phyloP scores from a whole-genome alignment of 2,329 filamentous ascomycete genomes.

The Sclerotinia minor region DNA sequence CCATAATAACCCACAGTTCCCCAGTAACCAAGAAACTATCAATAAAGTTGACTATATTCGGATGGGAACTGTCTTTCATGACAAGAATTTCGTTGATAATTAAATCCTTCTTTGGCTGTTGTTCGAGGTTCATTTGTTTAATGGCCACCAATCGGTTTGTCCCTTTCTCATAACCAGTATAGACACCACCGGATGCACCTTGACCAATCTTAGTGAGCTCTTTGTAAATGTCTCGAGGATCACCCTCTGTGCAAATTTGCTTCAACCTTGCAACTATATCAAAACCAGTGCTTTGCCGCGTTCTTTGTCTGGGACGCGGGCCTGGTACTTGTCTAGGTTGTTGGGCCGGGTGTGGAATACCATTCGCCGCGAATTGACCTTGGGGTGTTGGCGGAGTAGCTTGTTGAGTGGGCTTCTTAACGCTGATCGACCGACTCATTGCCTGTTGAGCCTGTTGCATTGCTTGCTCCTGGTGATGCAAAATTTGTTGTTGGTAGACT shows the following conservation, averaged over 20 bases:
- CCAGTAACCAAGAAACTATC: slow-evolving; percentile 89
- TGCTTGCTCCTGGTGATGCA: slow-evolving; percentile 83
- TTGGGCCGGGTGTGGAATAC: slow-evolving; percentile 42
- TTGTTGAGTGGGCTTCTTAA: slow-evolving; percentile 47
- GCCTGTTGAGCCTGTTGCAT: slow-evolving; percentile 53
- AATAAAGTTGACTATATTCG: slow-evolving; percentile 99
- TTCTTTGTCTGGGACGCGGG: slow-evolving; percentile 72
- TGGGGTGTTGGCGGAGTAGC: slow-evolving; percentile 56
- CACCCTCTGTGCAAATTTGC: slow-evolving; percentile 85
- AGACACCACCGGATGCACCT: slow-evolving; percentile 94
- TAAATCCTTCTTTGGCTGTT: slow-evolving; percentile 97
- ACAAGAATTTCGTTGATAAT: slow-evolving; percentile 99
- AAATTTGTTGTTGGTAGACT: slow-evolving; percentile 61
- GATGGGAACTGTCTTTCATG: slow-evolving; percentile 98
- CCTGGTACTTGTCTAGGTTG: slow-evolving; percentile 48
- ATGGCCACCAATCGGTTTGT: slow-evolving; percentile 91
- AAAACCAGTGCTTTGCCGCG: slow-evolving; percentile 74
- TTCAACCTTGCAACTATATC: slow-evolving; percentile 84
- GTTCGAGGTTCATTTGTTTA: slow-evolving; percentile 99
- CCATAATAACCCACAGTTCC: slow-evolving; percentile 98
- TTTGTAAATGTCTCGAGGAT: slow-evolving; percentile 84
- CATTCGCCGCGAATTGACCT: slow-evolving; percentile 47
- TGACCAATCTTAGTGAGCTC: slow-evolving; percentile 94
- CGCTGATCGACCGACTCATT: slow-evolving; percentile 26
- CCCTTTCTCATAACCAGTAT: slow-evolving; percentile 80